Percentiles rank a stretch among this genome's conserved stretches.
phyloP scores from a whole-genome alignment of 2,329 filamentous ascomycete genomes.

The Bipolaris oryzae region DNA sequence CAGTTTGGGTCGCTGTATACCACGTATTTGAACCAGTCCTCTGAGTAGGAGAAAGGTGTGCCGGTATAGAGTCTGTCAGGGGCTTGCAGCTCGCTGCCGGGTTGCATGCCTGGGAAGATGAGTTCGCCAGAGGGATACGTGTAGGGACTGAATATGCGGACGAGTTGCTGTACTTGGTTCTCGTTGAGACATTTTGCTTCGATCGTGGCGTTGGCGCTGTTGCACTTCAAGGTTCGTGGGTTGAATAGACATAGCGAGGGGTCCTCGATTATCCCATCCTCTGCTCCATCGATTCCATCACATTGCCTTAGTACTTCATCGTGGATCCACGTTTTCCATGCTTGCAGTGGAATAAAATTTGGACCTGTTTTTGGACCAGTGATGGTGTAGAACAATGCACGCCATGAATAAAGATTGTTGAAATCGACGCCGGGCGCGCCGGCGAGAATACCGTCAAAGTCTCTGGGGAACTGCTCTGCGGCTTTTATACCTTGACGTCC shows the following conservation, averaged over 20 bases:
- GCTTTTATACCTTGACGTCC: slow-evolving; percentile 42
- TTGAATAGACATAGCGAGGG: slow-evolving; percentile 46
- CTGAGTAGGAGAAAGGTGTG: slow-evolving; percentile 45
- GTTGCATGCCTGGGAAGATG: slow-evolving; percentile 57
- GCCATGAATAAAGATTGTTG: slow-evolving; percentile 38
- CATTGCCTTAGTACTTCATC: slow-evolving; percentile 56
- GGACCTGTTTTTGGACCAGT: slow-evolving; percentile 29
- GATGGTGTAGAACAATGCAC: slow-evolving; percentile 40
- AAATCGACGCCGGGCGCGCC: slow-evolving; percentile 42
- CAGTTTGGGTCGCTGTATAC: slow-evolving; percentile 49
- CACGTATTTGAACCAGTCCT: slow-evolving; percentile 54
- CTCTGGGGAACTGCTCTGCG: slow-evolving; percentile 37
- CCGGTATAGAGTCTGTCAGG: slow-evolving; percentile 47
- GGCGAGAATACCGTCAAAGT: slow-evolving; percentile 46
- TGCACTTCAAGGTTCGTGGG: slow-evolving; percentile 48
- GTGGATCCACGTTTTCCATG: slow-evolving; percentile 47
- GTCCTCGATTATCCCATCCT: slow-evolving; percentile 57
- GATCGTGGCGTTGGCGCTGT: slow-evolving; percentile 16
- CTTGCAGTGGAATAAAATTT: slow-evolving; percentile 26
- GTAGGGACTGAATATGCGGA: slow-evolving; percentile 51
- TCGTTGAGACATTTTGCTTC: slow-evolving; percentile 48
- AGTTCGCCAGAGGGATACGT: slow-evolving; percentile 50
- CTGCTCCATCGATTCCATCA: slow-evolving; percentile 55
- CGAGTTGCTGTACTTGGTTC: slow-evolving; percentile 52
- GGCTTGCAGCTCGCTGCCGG: slow-evolving; percentile 53